Base-by-base conservation (phyloP, 768 basidiomycete genomes). In the Suillus lakei region DNA sequence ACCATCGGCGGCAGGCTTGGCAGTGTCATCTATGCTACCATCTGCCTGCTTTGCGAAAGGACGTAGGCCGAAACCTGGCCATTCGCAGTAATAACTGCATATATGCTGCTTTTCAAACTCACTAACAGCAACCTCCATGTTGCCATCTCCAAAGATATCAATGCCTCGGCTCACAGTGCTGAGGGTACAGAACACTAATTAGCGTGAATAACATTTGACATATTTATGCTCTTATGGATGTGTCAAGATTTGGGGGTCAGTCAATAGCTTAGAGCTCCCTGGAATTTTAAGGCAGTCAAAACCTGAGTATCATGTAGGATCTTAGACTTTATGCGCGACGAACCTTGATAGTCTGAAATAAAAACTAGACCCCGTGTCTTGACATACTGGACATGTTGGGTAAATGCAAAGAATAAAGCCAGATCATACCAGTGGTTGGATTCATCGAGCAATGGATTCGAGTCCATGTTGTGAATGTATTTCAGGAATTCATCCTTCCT, bases 291-390 rank as follows among this genome's bases (percentile, higher is more conserved):
- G 41, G 16, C 15, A n/a, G n/a, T n/a, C n/a, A n/a, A n/a, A n/a
- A n/a, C n/a, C n/a, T n/a, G n/a, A n/a, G n/a, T n/a, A n/a, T n/a
- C n/a, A n/a, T n/a, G n/a, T n/a, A n/a, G n/a, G n/a, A n/a, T n/a
- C n/a, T n/a, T n/a, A n/a, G n/a, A 39, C 9, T 34, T 38, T 6
- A 38, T 30, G 7, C 7, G 26, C 1, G 55, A 55, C 65, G 3
- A 53, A 72, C 74, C 74, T 68, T 74, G 73, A 30, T 67, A 70
- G 63, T 76, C 72, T 3, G 73, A 71, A 9, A 76, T 70, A 55
- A 74, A 76, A 1, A 62, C 70, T 23, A 66, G 63, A 46, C 69
- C 70, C 59, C 66, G 55, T 2, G 70, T 72, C 46, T 65, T 65
- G 56, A 50, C 66, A 36, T 70, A 77, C 50, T 74, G 73, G 23